A percentile compares a stretch with the other conserved stretches of the same genome.
Conservation (phyloP, 768 basidiomycete genomes). For the Leccinum barrowsii region DNA sequence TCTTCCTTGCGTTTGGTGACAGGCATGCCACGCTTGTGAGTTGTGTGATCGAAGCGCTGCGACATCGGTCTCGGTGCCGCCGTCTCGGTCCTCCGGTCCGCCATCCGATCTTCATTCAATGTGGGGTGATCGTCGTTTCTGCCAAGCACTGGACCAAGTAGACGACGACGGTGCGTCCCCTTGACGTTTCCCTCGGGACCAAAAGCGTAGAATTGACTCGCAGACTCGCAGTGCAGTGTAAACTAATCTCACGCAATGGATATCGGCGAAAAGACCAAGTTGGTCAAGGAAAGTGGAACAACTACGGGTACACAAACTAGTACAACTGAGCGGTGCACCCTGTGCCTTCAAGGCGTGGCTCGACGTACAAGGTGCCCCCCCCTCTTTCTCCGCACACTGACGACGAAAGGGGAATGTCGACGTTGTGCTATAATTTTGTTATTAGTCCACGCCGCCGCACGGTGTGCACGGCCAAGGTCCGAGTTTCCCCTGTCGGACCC, state of each 20-base stretch:
- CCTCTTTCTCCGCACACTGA: neutral
- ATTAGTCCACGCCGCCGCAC: no score
- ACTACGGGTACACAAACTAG: neutral
- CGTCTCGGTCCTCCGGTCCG: neutral
- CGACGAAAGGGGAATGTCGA: neutral
- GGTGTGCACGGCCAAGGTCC: neutral
- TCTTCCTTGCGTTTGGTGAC: neutral
- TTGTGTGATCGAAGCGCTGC: neutral
- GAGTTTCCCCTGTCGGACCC: neutral
- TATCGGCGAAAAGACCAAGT: neutral
- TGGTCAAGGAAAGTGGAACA: neutral
- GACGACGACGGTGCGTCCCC: neutral
- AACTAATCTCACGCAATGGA: neutral
- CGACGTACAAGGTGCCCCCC: neutral
- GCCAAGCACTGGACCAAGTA: neutral
- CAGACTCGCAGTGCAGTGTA: neutral
- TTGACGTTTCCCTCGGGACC: neutral
- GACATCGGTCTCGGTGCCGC: neutral
- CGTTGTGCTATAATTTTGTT: neutral
- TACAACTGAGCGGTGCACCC: neutral
- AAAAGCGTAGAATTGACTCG: neutral
- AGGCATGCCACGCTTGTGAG: neutral
- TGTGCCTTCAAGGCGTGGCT: neutral
- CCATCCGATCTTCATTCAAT: neutral
- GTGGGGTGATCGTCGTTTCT: neutral